phyloP scores from a whole-genome alignment of 352 stramenopile genomes.

The Pythium rhizo-oryzae region DNA sequence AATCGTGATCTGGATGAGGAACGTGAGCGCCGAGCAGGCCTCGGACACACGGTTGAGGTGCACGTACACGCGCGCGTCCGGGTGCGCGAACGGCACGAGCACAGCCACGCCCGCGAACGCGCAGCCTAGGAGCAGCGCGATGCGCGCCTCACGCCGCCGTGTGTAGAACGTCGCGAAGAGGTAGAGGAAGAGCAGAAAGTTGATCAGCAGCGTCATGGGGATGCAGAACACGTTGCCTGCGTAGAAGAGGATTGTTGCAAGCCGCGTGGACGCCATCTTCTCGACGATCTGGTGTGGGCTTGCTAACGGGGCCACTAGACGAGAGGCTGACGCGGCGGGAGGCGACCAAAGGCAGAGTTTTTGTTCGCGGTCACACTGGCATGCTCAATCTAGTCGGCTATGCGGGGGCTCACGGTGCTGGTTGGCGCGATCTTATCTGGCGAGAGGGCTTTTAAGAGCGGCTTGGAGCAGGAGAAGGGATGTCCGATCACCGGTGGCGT shows the following conservation, averaged over 20 bases:
- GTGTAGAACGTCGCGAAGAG: slow-evolving; percentile 15
- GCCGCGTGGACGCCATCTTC: slow-evolving; percentile 11
- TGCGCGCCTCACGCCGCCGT: slow-evolving; percentile 3
- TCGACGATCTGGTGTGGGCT: neutral
- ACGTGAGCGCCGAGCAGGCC: slow-evolving; percentile 21
- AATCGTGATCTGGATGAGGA: slow-evolving; percentile 37
- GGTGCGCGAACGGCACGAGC: slow-evolving; percentile 18
- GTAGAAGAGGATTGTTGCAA: neutral
- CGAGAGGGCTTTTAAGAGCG: no score
- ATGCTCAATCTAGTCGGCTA: no score
- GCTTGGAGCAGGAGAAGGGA: no score
- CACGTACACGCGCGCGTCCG: slow-evolving; percentile 14
- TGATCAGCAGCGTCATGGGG: slow-evolving; percentile 22
- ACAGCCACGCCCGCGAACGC: slow-evolving; percentile 17
- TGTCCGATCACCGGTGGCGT: no score
- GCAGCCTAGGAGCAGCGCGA: neutral
- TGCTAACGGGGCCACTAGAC: neutral
- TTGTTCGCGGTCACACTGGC: no score
- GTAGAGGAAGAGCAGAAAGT: slow-evolving; percentile 28
- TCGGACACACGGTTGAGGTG: slow-evolving; percentile 30
- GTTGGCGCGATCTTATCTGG: no score
- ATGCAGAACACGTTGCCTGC: slow-evolving; percentile 10
- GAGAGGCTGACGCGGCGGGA: no score
- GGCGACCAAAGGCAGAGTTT: no score
- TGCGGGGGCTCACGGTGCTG: no score